Percentiles rank a stretch among this genome's conserved stretches.
These are phyloP conservation scores for Penicillium samsonianum DNA, from an alignment of 495 filamentous ascomycete species.

Conservation along the genomic window DNA sequence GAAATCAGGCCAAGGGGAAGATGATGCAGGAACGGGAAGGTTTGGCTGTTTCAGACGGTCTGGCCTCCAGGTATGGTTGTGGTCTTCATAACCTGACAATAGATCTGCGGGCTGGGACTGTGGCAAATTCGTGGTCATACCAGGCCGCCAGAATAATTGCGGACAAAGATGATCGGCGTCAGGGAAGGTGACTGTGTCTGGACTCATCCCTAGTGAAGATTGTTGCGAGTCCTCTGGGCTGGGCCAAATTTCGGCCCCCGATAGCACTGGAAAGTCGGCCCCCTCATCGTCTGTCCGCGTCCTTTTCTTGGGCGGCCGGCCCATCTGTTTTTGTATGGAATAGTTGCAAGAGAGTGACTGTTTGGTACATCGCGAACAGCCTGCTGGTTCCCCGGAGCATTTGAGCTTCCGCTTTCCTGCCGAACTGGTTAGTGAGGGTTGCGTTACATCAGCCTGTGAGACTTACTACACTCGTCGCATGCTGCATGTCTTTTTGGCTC, in stretches of 20 bases:
- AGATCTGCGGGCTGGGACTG: slow-evolving; percentile 24
- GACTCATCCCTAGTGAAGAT: slow-evolving; percentile 12
- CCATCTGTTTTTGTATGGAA: slow-evolving; percentile 52
- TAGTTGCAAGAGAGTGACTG: slow-evolving; percentile 47
- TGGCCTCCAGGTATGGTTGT: slow-evolving; percentile 34
- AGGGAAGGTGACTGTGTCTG: slow-evolving; percentile 11
- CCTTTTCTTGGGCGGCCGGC: slow-evolving; percentile 48
- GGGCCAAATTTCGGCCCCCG: slow-evolving; percentile 28
- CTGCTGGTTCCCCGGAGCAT: slow-evolving; percentile 48
- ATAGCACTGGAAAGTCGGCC: slow-evolving; percentile 16
- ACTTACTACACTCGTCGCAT: slow-evolving; percentile 47
- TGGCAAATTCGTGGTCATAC: slow-evolving; percentile 9
- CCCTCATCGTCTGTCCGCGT: slow-evolving; percentile 37
- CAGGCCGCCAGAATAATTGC: slow-evolving; percentile 27
- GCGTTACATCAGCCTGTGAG: neutral
- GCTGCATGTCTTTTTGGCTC: slow-evolving; percentile 43
- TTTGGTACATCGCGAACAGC: slow-evolving; percentile 45
- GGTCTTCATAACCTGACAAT: slow-evolving; percentile 28
- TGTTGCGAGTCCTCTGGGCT: slow-evolving; percentile 24
- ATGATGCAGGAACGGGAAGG: slow-evolving; percentile 33
- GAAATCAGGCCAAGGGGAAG: slow-evolving; percentile 49
- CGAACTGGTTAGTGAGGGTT: slow-evolving; percentile 21
- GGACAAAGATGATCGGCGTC: slow-evolving; percentile 32
- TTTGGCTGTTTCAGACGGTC: slow-evolving; percentile 27
- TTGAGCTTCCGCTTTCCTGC: slow-evolving; percentile 51